These are phyloP conservation scores for Emmonsia crescens DNA, from an alignment of 2,329 filamentous ascomycete species.

Conservation along the genomic window DNA sequence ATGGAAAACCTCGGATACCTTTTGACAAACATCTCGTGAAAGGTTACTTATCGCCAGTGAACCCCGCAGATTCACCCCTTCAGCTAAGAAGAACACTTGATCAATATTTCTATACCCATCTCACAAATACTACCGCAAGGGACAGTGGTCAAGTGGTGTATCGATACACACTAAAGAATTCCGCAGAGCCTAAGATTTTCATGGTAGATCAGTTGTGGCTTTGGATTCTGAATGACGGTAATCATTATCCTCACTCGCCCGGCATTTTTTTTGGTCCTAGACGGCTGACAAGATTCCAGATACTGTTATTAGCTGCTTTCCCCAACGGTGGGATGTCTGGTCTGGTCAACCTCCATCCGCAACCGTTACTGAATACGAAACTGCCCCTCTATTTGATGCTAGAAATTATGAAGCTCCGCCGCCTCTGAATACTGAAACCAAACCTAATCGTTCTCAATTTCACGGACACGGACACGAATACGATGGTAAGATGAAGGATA, in stretches of 20 bases:
- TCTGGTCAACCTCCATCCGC: background rate
- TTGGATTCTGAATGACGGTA: conserved; percentile 43
- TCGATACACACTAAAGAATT: conserved; percentile 39
- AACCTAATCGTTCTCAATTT: background rate
- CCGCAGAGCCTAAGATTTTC: conserved; percentile 47
- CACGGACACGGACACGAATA: background rate
- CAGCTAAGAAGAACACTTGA: conserved; percentile 43
- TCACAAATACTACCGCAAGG: conserved; percentile 43
- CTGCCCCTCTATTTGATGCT: background rate
- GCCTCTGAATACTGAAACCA: background rate
- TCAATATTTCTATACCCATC: conserved; percentile 55
- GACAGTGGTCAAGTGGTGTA: conserved; percentile 56
- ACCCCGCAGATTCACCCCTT: background rate
- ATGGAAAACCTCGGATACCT: background rate
- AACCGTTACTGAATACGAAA: background rate
- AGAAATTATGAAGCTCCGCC: background rate
- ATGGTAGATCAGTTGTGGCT: conserved; percentile 63
- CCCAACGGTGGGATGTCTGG: conserved; percentile 26
- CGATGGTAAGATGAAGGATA: background rate
- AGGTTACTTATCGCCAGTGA: background rate
- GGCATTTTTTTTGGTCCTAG: background rate
- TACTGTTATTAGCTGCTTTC: conserved; percentile 42
- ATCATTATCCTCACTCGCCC: background rate
- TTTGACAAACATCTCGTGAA: conserved; percentile 2
- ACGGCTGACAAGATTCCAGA: conserved; percentile 24